These are phyloP conservation scores for Prunus salicina DNA, from an alignment of 306 rosid species.

Conservation along the genomic window DNA sequence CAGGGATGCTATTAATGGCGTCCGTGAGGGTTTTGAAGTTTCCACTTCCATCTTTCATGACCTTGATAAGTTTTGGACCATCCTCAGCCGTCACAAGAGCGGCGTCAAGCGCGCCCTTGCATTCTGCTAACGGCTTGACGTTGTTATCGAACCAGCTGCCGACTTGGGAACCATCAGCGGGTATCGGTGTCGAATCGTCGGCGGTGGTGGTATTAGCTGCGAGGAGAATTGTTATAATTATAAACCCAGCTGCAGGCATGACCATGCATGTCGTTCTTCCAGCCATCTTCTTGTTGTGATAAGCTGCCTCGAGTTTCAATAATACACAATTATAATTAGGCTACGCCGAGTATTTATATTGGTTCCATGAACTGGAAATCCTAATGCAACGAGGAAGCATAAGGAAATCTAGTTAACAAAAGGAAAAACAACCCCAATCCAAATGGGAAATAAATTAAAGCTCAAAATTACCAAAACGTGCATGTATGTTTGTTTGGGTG, in stretches of 20 bases:
- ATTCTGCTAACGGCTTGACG: slow-evolving; percentile 1
- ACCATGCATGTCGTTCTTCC: slow-evolving; percentile 9
- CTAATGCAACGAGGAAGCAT: too few species aligned
- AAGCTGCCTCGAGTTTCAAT: too few species aligned
- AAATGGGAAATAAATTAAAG: too few species aligned
- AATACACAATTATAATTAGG: too few species aligned
- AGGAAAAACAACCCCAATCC: too few species aligned
- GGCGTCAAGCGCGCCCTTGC: slow-evolving; percentile 32
- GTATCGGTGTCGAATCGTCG: slow-evolving; percentile 18
- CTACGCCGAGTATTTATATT: too few species aligned
- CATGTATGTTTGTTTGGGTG: too few species aligned
- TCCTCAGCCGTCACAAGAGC: slow-evolving; percentile 43
- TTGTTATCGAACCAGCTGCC: slow-evolving; percentile 36
- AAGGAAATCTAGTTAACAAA: too few species aligned
- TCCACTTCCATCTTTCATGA: slow-evolving; percentile 47
- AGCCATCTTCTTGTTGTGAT: slow-evolving; percentile 13
- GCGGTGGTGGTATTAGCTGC: slow-evolving; percentile 1
- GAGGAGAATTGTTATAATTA: not conserved
- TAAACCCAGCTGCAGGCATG: slow-evolving; percentile 3
- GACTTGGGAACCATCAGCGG: slow-evolving; percentile 23
- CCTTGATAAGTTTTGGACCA: slow-evolving; percentile 26
- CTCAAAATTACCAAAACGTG: too few species aligned
- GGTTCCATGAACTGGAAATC: too few species aligned
- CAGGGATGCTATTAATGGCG: slow-evolving; percentile 54
- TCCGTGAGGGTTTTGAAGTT: slow-evolving; percentile 43